These are phyloP conservation scores for Picea mariana DNA, from an alignment of 83 land plant species.

Conservation along the genomic window DNA sequence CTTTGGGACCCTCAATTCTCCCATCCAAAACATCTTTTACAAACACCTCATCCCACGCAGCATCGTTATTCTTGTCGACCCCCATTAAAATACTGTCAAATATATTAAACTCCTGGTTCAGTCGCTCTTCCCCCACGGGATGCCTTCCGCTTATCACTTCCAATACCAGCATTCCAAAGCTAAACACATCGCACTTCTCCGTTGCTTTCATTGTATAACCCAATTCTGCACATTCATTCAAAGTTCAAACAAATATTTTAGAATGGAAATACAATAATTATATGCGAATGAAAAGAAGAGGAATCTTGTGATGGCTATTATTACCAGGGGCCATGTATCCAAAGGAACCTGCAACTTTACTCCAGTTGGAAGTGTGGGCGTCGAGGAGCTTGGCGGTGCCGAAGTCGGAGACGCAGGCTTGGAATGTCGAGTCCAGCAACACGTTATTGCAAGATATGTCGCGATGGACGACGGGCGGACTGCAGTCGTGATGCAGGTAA, in stretches of 20 bases:
- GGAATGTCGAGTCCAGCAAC: constrained; percentile 46
- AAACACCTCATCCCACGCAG: neutral
- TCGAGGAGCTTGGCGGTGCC: constrained; percentile 58
- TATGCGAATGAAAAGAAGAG: too few species aligned
- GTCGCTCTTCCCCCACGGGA: neutral
- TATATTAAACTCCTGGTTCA: neutral
- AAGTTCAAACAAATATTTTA: neutral
- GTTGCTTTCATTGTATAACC: constrained; percentile 8
- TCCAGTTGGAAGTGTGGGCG: constrained; percentile 36
- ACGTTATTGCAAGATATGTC: constrained; percentile 62
- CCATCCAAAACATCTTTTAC: neutral
- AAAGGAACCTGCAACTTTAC: constrained; percentile 45
- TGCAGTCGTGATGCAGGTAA: constrained; percentile 73
- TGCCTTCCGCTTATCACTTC: constrained; percentile 27
- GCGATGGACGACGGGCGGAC: constrained; percentile 61
- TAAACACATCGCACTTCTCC: constrained; percentile 28
- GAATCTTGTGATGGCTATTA: too few species aligned
- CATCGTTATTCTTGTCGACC: too few species aligned
- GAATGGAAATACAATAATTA: too few species aligned
- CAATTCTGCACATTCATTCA: neutral
- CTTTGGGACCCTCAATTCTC: neutral
- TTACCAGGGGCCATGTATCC: constrained; percentile 87
- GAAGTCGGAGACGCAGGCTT: constrained; percentile 61
- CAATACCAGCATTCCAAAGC: constrained; percentile 22
- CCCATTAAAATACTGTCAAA: neutral